Evolutionary conservation across 2,329 filamentous ascomycete genomes (phyloP).

Genomic region (Setomelanomma holmii): DNA sequence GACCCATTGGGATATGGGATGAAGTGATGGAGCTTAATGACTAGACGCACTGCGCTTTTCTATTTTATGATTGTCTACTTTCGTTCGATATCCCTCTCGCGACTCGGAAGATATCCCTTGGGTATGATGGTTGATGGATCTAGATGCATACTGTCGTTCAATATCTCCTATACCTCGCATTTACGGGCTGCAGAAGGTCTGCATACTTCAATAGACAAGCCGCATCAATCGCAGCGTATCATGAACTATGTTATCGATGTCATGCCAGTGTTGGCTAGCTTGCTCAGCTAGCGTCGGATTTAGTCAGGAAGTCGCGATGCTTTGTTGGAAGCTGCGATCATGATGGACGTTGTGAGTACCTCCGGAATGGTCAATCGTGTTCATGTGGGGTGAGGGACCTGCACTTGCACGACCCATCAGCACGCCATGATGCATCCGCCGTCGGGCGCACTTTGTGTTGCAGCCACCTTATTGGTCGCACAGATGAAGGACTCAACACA

Average conservation of each 20-base stretch:
- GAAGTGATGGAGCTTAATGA: constrained; percentile 3
- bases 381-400: constrained; percentile 3
- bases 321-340: not conserved
- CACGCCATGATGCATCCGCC: constrained; percentile 4
- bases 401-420: constrained; percentile 3
- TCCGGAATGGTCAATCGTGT: not conserved
- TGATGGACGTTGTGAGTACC: not conserved
- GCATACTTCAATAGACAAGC: constrained; percentile 6
- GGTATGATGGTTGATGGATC: not conserved
- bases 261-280: not conserved
- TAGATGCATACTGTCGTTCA: constrained; percentile 7
- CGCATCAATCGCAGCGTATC: constrained; percentile 5
- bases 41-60: not conserved
- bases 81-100: constrained; percentile 24
- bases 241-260: not conserved
- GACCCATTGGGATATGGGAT: too few relatives aligned
- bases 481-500: constrained; percentile 16
- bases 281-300: not conserved
- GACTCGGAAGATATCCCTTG: constrained; percentile 14
- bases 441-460: not conserved
- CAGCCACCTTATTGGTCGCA: constrained; percentile 10
- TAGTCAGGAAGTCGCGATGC: not conserved
- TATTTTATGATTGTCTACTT: constrained; percentile 8
- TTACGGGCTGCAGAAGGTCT: not conserved
- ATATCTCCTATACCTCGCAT: constrained; percentile 1